Percentiles rank a stretch among this genome's conserved stretches.
Conservation (phyloP, 306 rosid species). For the Cucurbita ficifolia region DNA sequence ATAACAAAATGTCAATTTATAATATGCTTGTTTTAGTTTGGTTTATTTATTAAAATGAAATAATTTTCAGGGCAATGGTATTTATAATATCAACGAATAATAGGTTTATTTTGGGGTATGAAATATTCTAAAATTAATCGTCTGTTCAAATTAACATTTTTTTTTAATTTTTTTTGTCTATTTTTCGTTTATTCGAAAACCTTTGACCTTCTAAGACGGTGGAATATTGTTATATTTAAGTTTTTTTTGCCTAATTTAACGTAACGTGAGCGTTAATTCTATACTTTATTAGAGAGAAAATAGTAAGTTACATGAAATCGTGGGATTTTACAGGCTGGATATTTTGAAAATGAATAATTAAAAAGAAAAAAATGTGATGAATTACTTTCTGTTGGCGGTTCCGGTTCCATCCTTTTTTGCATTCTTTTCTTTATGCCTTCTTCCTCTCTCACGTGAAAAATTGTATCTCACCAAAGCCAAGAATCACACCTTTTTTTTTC, state of each 20-base stretch:
- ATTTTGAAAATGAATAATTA: slow-evolving; percentile 7
- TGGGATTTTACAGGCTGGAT: slow-evolving; percentile 20
- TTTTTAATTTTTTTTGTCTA: too few species aligned
- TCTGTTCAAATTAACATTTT: neutral
- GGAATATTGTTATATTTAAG: too few species aligned
- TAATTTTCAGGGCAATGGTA: neutral
- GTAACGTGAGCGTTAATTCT: neutral
- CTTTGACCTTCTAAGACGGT: neutral
- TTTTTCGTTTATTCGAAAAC: neutral
- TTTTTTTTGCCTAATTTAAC: neutral
- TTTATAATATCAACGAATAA: neutral
- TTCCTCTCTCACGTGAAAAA: slow-evolving; percentile 11
- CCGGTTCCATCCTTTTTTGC: slow-evolving; percentile 4
- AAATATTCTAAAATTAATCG: neutral
- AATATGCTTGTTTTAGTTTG: neutral
- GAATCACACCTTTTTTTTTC: neutral
- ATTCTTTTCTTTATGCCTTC: slow-evolving; percentile 39
- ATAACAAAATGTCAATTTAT: too few species aligned
- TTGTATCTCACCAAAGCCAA: neutral
- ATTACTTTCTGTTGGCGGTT: neutral
- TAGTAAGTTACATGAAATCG: neutral
- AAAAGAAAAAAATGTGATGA: neutral
- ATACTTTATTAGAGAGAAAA: neutral
- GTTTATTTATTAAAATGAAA: neutral
- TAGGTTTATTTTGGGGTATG: neutral